phyloP scores from a whole-genome alignment of 768 basidiomycete species.

The Serendipita sp. region DNA sequence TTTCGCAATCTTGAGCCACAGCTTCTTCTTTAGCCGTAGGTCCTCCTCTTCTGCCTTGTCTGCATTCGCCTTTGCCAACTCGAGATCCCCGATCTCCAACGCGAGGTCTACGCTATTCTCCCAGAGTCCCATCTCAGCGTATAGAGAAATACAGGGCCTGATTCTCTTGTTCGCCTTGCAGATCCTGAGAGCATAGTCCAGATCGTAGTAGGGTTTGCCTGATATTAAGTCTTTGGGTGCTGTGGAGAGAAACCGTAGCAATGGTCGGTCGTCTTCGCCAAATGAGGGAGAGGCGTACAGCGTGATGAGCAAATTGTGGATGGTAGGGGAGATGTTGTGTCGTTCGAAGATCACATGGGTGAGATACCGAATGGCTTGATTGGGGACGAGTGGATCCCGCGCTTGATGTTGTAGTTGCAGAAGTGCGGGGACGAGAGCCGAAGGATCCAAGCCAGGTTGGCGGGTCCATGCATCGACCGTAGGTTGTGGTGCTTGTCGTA shows the following conservation, averaged over 20 bases:
- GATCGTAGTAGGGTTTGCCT: slow-evolving; percentile 81
- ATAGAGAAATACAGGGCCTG: slow-evolving; percentile 89
- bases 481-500: slow-evolving; percentile 73
- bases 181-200: slow-evolving; percentile 88
- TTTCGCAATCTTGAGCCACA: slow-evolving; percentile 98
- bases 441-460: slow-evolving; percentile 60
- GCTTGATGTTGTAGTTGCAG: slow-evolving; percentile 62
- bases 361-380: slow-evolving; percentile 84
- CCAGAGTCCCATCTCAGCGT: slow-evolving; percentile 93
- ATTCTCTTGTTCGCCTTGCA: slow-evolving; percentile 71
- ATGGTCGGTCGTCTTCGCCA: slow-evolving; percentile 52
- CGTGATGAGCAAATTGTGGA: slow-evolving; percentile 89
- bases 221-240: slow-evolving; percentile 73
- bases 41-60: slow-evolving; percentile 84
- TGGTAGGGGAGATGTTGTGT: slow-evolving; percentile 62
- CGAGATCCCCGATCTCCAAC: slow-evolving; percentile 84
- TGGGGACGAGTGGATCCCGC: slow-evolving; percentile 55
- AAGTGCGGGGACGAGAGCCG: slow-evolving; percentile 78
- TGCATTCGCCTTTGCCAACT: slow-evolving; percentile 87
- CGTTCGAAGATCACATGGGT: slow-evolving; percentile 71
- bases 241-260: slow-evolving; percentile 67
- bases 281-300: slow-evolving; percentile 42
- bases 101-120: slow-evolving; percentile 95
- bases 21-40: slow-evolving; percentile 67
- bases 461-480: slow-evolving; percentile 89